Base-by-base conservation (phyloP, 2,329 filamentous ascomycete genomes). In the Fonsecaea pugnacius region DNA sequence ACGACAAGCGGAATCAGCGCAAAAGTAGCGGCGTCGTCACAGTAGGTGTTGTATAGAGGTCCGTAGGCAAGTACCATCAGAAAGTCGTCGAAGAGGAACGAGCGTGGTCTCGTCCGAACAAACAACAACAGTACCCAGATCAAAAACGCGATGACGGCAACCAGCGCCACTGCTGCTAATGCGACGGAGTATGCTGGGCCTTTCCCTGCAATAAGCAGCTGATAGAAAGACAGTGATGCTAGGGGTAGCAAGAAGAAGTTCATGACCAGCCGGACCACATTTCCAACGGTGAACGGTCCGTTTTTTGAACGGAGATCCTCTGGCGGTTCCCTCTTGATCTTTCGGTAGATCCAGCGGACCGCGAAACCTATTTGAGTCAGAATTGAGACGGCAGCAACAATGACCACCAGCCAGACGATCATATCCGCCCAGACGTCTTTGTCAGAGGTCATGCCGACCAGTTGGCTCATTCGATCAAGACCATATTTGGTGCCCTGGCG, bases 31-130 rank as follows among this genome's bases (percentile, higher is more conserved):
- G 92, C 92, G 75, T 94, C 91, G 75, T 99, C 95, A 27, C 91
- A 95, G 76, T 96, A 98, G 0, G 95, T 99, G 78, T 99, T 99
- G 78, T 99, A 99, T 7, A 99, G 82, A 4, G 95, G 92, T 0
- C 95, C 95, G 72, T 96, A 98, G 0, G 92, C 84, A 2, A 99
- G 83, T 8, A 98, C 88, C 0, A 92, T 97, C 6, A 92, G 88
- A 55, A 99, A 83, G 73, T 98, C 92, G 77, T 99, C 95, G 75
- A 97, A 99, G 9, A 99, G 83, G 70, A 92, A 90, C 1, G 92
- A 90, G 66, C 92, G 89, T 5, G 93, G 93, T 68, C 90, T 88
- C 0, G 91, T 95, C 27, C 83, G 87, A 62, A 89, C 87, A 71
- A 98, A 94, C 57, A 96, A 82, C 73, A 87, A 87, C 54, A 96